phyloP scores from a whole-genome alignment of 2,329 filamentous ascomycete species.

The Fusarium neocosmosporiellum region DNA sequence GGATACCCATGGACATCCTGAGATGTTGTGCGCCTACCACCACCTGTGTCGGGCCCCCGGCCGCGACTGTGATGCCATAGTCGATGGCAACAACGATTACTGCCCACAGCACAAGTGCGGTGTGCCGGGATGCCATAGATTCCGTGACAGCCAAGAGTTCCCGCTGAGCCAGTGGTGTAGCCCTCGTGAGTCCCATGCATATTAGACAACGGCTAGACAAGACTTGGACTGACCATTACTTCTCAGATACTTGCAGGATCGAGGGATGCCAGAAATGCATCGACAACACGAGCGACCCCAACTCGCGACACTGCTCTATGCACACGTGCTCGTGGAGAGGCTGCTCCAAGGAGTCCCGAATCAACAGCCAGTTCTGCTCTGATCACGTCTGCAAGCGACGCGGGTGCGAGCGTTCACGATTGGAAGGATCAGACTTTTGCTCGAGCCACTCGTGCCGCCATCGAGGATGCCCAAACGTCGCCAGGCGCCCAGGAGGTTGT shows the following conservation, averaged over 20 bases:
- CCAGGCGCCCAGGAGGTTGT: constrained; percentile 8
- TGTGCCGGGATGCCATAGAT: not conserved
- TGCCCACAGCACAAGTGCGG: constrained; percentile 29
- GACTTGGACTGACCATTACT: not conserved
- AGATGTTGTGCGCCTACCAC: constrained; percentile 21
- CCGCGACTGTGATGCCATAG: constrained; percentile 15
- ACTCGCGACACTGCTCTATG: constrained; percentile 12
- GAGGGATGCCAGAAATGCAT: not conserved
- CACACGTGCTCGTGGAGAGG: constrained; percentile 24
- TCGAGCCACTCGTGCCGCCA: constrained; percentile 9
- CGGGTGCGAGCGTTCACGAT: not conserved
- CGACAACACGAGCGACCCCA: not conserved
- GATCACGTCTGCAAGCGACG: constrained; percentile 7
- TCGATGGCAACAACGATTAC: not conserved
- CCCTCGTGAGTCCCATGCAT: constrained; percentile 11
- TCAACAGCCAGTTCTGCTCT: not conserved
- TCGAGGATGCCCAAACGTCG: not conserved
- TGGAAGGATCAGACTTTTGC: not conserved
- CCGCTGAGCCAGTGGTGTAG: constrained; percentile 15
- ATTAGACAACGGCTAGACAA: not conserved
- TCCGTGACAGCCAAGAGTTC: constrained; percentile 6
- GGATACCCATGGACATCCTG: not conserved
- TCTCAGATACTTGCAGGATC: constrained; percentile 24
- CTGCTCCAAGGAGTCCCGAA: not conserved
- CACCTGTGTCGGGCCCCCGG: constrained; percentile 9